These are phyloP conservation scores for Conringia planisiliqua DNA, from an alignment of 345 rosid species.

Conservation along the genomic window DNA sequence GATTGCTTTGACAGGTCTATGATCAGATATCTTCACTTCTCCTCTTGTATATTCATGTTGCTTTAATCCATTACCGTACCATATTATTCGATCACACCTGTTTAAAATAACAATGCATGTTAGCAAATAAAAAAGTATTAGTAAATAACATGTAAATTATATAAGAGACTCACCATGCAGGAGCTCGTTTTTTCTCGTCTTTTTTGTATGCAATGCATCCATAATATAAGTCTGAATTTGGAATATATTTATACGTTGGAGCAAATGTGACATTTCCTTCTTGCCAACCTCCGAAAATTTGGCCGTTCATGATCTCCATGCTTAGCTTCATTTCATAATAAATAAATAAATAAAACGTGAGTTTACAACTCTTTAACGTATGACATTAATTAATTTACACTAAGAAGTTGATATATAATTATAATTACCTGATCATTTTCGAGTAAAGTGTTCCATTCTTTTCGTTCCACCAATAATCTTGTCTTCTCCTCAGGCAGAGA, in stretches of 20 bases:
- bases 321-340: constrained; percentile 44
- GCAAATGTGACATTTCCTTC: constrained; percentile 64
- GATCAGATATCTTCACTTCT: constrained; percentile 71
- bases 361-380: background rate
- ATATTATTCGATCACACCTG: constrained; percentile 81
- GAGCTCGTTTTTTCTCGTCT: constrained; percentile 63
- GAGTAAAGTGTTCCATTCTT: constrained; percentile 56
- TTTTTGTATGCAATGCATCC: constrained; percentile 50
- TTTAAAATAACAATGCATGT: background rate
- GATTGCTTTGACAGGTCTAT: constrained; percentile 70
- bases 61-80: constrained; percentile 62
- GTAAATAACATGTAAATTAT: background rate
- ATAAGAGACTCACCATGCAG: constrained; percentile 55
- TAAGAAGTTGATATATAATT: background rate
- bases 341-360: background rate
- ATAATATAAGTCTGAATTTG: constrained; percentile 57
- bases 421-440: constrained; percentile 67
- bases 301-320: constrained; percentile 56
- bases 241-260: constrained; percentile 76
- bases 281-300: constrained; percentile 58
- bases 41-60: constrained; percentile 60
- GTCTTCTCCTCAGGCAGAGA: constrained; percentile 61
- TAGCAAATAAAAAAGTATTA: background rate
- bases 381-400: background rate
- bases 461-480: constrained; percentile 47